Evolutionary conservation across 2,329 filamentous ascomycete genomes (phyloP), one percentile per base, ranked within the genome.

Genomic region (Hirsutella thompsonii): DNA sequence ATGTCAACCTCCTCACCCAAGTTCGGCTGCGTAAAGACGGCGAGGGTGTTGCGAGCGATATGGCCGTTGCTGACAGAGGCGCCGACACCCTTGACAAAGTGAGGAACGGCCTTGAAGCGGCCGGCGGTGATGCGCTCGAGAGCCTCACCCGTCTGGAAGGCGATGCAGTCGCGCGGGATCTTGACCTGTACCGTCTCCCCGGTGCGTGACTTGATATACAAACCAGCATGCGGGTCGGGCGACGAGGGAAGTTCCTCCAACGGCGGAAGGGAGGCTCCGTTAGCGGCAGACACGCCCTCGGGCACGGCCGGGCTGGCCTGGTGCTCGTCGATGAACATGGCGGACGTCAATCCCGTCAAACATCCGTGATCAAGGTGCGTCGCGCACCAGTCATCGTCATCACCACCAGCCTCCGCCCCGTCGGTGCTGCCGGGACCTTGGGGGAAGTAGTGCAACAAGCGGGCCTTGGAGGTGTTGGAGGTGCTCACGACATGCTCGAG

Each of bases 21-120:
- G 64, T 95, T 94, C 20, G 92, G 92, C 71, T 98, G 92, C 44
- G 90, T 98, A 56, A 96, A 98, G 9, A 96, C 88, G 1, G 92
- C 92, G 49, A 98, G 63, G 9, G 92, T 98, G 63, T 96, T 96
- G 44, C 83, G 68, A 21, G 83, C 83, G 44, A 89, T 72, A 21
- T 66, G 64, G 2, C 66, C 67, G 13, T 62, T 65, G 43, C 69
- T 60, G 30, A 60, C 64, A 36, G 69, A 72, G 1, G 74, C 67
- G 48, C 74, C 70, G 4, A 83, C 79, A 0, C 89, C 90, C 49
- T 82, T 74, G 8, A 98, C 92, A 60, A 94, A 96, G 67, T 98
- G 92, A 49, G 92, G 90, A 45, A 96, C 92, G 1, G 92, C 92
- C 62, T 83, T 86, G 68, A 98, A 94, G 54, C 76, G 79, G 9